These are phyloP conservation scores for Leavenworthia alabamica DNA, from an alignment of 345 rosid genomes.

Conservation along the genomic window DNA sequence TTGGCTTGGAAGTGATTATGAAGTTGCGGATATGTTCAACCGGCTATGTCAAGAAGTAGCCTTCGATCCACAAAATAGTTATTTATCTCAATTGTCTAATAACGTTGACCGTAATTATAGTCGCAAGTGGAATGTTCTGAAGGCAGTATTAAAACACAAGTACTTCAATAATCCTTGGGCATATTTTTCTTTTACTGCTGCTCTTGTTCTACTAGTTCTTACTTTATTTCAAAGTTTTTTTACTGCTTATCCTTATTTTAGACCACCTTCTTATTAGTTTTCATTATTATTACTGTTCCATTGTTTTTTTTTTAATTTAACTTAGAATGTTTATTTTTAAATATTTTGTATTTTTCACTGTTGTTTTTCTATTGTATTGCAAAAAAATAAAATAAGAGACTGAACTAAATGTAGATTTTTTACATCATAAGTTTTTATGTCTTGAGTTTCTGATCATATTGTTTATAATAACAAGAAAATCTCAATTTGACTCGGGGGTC, in stretches of 20 bases:
- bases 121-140: constrained; percentile 74
- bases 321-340: neutral
- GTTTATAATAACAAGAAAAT: too few species aligned
- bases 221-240: constrained; percentile 67
- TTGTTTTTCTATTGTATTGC: neutral
- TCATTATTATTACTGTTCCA: neutral
- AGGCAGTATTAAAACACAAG: constrained; percentile 62
- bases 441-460: too few species aligned
- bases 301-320: neutral
- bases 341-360: neutral
- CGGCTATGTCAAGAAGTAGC: constrained; percentile 75
- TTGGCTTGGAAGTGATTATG: constrained; percentile 74
- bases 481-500: too few species aligned
- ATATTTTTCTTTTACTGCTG: constrained; percentile 61
- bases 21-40: constrained; percentile 78
- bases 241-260: constrained; percentile 60
- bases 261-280: constrained; percentile 39
- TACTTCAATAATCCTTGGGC: constrained; percentile 87
- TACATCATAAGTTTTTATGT: neutral
- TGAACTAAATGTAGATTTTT: neutral
- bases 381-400: neutral
- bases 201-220: constrained; percentile 52
- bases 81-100: constrained; percentile 48
- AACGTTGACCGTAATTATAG: constrained; percentile 54
- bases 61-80: constrained; percentile 59